phyloP scores from a whole-genome alignment of 768 basidiomycete genomes.

The Russula brevipes region DNA sequence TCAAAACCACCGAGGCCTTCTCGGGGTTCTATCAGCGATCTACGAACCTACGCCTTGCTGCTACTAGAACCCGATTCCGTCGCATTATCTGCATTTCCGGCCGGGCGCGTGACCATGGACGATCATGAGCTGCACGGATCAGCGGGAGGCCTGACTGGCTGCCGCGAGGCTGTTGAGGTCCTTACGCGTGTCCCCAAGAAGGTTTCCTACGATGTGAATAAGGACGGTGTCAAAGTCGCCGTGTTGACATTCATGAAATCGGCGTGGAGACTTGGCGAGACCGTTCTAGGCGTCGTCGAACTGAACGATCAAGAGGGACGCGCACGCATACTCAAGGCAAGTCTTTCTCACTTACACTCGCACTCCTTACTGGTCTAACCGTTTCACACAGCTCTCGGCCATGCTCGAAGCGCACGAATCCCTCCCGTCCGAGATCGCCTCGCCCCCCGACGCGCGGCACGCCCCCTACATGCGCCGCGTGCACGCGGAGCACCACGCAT shows the following conservation, averaged over 20 bases:
- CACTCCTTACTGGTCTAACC: neutral
- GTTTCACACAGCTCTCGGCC: constrained; percentile 63
- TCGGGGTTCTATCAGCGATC: constrained; percentile 16
- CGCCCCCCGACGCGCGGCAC: constrained; percentile 39
- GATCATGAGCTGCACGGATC: constrained; percentile 33
- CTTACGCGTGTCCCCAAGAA: constrained; percentile 86
- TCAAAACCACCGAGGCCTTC: neutral
- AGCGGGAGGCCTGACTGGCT: constrained; percentile 53
- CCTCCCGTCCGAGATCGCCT: constrained; percentile 57
- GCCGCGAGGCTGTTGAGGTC: constrained; percentile 85
- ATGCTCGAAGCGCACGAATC: constrained; percentile 86
- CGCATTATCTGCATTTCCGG: constrained; percentile 12
- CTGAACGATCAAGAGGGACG: constrained; percentile 68
- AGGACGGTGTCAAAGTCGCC: constrained; percentile 86
- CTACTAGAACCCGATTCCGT: constrained; percentile 18
- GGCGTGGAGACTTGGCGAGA: constrained; percentile 89
- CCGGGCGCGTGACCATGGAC: neutral
- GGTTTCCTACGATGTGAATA: constrained; percentile 93
- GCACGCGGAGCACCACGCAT: constrained; percentile 82
- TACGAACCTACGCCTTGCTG: constrained; percentile 19
- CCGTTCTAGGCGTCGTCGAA: constrained; percentile 82
- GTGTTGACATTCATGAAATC: constrained; percentile 88
- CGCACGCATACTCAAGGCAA: constrained; percentile 78
- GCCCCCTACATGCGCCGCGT: constrained; percentile 55
- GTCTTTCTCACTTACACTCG: neutral